phyloP scores from a whole-genome alignment of 345 rosid species.

The Cardamine occulta region DNA sequence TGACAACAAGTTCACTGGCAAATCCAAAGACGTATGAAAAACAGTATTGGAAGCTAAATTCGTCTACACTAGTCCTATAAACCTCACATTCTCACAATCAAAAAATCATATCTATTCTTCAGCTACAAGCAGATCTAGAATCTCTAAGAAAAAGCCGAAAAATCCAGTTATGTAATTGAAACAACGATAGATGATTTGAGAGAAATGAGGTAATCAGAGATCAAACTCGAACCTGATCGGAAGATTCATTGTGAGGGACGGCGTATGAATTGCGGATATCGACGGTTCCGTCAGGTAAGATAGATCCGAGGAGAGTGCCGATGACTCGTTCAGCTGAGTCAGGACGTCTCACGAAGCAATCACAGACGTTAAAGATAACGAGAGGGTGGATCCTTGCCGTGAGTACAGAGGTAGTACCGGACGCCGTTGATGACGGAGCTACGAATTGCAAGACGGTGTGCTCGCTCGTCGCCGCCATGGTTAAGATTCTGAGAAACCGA shows the following conservation, averaged over 20 bases:
- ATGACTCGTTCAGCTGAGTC: constrained; percentile 94
- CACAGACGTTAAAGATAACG: constrained; percentile 91
- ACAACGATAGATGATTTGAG: neutral
- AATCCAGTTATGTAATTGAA: neutral
- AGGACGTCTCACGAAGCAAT: constrained; percentile 91
- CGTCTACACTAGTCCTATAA: neutral
- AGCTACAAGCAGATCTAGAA: constrained; percentile 35
- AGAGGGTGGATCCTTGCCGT: constrained; percentile 84
- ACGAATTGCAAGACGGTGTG: constrained; percentile 73
- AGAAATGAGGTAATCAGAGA: neutral
- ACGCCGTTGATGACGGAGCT: constrained; percentile 39
- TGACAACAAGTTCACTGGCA: neutral
- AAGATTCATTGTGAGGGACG: constrained; percentile 93
- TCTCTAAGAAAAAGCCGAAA: neutral
- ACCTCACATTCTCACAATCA: constrained; percentile 9
- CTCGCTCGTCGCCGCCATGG: constrained; percentile 79
- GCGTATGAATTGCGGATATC: constrained; percentile 95
- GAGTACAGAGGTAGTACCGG: constrained; percentile 35
- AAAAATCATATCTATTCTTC: neutral
- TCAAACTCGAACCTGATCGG: constrained; percentile 65
- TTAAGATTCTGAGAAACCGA: constrained; percentile 12
- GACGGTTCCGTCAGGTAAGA: constrained; percentile 83
- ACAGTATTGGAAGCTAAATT: constrained; percentile 4
- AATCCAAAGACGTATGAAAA: neutral
- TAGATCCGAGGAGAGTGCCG: constrained; percentile 94